phyloP scores from a whole-genome alignment of 192 early-diverging fungal species.

The Coemansia sp. region DNA sequence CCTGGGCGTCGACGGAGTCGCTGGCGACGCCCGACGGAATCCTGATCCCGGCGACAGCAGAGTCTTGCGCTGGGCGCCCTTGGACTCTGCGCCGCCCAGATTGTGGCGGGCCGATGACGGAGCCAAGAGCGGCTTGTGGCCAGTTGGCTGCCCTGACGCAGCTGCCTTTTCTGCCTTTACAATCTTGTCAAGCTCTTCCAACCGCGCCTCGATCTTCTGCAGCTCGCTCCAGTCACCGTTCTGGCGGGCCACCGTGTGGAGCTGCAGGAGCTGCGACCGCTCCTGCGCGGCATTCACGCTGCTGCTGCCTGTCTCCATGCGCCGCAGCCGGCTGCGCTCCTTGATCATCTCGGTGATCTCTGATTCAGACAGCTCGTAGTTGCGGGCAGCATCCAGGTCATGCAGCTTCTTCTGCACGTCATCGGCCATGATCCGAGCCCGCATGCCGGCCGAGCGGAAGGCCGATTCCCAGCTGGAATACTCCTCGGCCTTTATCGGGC shows the following conservation, averaged over 20 bases:
- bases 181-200: conserved; percentile 37
- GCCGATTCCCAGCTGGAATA: conserved; percentile 58
- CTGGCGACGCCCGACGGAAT: conserved; percentile 2
- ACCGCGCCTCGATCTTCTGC: conserved; percentile 39
- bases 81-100: conserved; percentile 7
- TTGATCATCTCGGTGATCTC: conserved; percentile 68
- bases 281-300: conserved; percentile 47
- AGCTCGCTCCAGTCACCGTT: conserved; percentile 53
- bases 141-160: not conserved
- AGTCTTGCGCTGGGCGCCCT: conserved; percentile 13
- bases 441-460: conserved; percentile 54
- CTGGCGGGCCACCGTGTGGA: conserved; percentile 54
- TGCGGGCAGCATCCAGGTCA: conserved; percentile 58
- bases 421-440: conserved; percentile 46
- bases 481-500: conserved; percentile 63
- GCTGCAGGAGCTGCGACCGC: conserved; percentile 54
- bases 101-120: conserved; percentile 28
- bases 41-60: conserved; percentile 27
- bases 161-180: conserved; percentile 6
- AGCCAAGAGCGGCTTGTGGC: conserved; percentile 32
- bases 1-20: not conserved
- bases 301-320: conserved; percentile 26
- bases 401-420: conserved; percentile 58
- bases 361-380: conserved; percentile 61
- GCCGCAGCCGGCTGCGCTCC: conserved; percentile 56